Base-by-base conservation (phyloP, 148 eudicot species). In the Drosera capensis region DNA sequence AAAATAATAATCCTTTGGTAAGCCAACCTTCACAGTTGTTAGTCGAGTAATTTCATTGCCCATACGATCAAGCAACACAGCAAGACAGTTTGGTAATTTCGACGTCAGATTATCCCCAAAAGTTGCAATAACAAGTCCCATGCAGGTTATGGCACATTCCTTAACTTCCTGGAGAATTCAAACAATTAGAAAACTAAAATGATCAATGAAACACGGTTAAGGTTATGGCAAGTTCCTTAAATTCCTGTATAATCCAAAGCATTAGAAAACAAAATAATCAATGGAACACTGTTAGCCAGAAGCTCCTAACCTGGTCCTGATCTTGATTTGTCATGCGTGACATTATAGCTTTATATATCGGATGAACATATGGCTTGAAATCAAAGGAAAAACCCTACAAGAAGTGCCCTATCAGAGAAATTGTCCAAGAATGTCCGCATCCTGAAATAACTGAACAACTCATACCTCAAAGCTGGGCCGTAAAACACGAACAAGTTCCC, bases 11-110 rank as follows among this genome's bases (percentile, higher is more conserved):
- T 43, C 16, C 44, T 39, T 47, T 25, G 14, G 9, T 2, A 55
- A 21, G 63, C 68, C 19, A 51, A 92, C 99, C 95, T 92, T 92
- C 19, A 92, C 99, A 64, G 99, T 86, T 36, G 99, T 92, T 30
- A 92, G 95, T 47, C 95, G 61, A 22, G 99, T 92, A 45, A 86
- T 92, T 64, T 92, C 99, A 74, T 92, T 92, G 53, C 99, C 94
- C 99, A 92, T 92, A 29, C 99, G 83, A 66, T 92, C 99, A 48
- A 92, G 88, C 36, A 92, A 79, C 47, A 92, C 99, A 14, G 99
- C 95, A 55, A 92, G 95, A 64, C 94, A 85, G 41, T 78, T 46
- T 19, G 95, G 86, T 61, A 85, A 60, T 46, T 85, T 83, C 14
- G 63, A 69, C 23, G 59, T 65, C 35, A 92, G 94, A 51, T 76